A percentile compares a stretch with the other conserved stretches of the same genome.
Evolutionary conservation across 176 grass and related monocot species (phyloP).

Genomic region (Phragmites australis): DNA sequence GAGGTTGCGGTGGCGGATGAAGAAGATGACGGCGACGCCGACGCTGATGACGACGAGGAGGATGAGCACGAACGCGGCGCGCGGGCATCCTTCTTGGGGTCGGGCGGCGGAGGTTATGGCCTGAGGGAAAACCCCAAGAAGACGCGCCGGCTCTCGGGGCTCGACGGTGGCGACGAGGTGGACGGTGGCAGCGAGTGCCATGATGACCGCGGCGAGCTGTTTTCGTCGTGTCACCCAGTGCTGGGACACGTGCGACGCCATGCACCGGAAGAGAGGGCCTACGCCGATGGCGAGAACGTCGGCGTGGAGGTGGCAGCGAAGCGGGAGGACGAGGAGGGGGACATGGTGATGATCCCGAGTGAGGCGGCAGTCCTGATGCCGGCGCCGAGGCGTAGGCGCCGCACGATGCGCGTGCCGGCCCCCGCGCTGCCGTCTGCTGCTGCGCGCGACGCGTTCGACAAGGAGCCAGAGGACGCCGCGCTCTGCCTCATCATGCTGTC

Average conservation of each 20-base stretch:
- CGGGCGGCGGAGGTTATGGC: constrained; percentile 35
- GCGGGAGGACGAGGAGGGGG: neutral
- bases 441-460: constrained; percentile 10
- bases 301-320: neutral
- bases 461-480: constrained; percentile 56
- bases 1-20: constrained; percentile 24
- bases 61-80: neutral
- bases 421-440: neutral
- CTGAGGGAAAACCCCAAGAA: constrained; percentile 76
- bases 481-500: constrained; percentile 68
- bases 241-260: constrained; percentile 36
- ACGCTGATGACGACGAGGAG: neutral
- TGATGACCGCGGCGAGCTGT: constrained; percentile 32
- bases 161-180: neutral
- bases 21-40: neutral
- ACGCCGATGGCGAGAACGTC: neutral
- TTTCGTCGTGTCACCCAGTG: constrained; percentile 9
- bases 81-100: neutral
- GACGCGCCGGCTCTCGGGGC: constrained; percentile 56
- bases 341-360: neutral
- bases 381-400: constrained; percentile 34
- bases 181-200: constrained; percentile 8
- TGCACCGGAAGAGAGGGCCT: neutral
- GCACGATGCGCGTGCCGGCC: constrained; percentile 41
- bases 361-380: constrained; percentile 17